Base-by-base conservation (phyloP, 257 asterid species). In the Nicotiana undulata region DNA sequence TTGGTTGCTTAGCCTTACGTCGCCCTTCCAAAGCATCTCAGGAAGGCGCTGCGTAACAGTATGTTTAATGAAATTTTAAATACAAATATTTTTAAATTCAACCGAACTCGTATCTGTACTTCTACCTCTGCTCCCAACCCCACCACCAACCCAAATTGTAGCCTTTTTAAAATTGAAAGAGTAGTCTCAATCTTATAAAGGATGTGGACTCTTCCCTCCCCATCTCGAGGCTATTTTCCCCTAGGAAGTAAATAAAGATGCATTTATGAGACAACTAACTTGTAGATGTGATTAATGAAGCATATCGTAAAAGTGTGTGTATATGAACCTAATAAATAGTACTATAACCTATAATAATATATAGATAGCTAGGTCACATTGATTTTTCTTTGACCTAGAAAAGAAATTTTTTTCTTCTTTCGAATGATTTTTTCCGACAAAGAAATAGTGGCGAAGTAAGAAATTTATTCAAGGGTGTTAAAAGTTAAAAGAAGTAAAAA, bases 221-320 rank as follows among this genome's bases (percentile, higher is more conserved):
- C 61, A 26, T 72, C 59, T 49, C 44, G 34, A 72, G 78, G 78
- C 78, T 49, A 15, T 46, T 24, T 46, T 72, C 24, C 24, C 26
- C 29, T 72, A 46, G 78, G 78, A 46, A 72, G 78, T 15, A 72
- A 72, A 49, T 72, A 72, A 49, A 72, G 3, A 24, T 72, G 40
- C 78, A 72, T 49, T 72, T 72, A 72, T 72, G 61, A 46, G 26
- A 13, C 60, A 46, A 72, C 82, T 81, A 85, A 79, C 63, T 79
- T 82, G 81, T 85, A 78, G 68, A 40, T 79, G 72, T 82, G 52
- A 65, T 40, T 58, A 65, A 26, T 37, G 75, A 79, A 82, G 63
- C 81, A 82, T 81, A 83, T 53, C 20, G 31, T 66, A 37, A 18
- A 78, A 72, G 60, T 46, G 61, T 24, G 40, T 49, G 40, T 24